Base-by-base conservation (phyloP, 257 asterid species). In the Cordia subcordata region DNA sequence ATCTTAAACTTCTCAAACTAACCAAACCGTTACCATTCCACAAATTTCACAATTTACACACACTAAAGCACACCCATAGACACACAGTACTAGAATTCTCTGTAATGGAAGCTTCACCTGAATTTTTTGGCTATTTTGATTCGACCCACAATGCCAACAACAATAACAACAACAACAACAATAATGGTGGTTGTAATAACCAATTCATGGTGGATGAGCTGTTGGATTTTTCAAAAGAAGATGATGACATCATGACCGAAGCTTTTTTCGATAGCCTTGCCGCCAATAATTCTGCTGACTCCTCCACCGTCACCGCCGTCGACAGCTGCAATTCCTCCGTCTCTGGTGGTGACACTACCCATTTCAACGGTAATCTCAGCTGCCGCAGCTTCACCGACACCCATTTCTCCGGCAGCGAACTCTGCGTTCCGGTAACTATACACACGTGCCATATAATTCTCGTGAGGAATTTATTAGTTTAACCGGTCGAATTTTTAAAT, bases 371-470 rank as follows among this genome's bases (percentile, higher is more conserved):
- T 3, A 74, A 77, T 64, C 61, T 82, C 10, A 88, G 96, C 92
- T 84, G 90, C 85, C 84, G 92, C 9, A 92, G 95, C 81, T 79
- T 81, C 70, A 72, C 77, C 9, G 93, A 84, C 47, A 57, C 86
- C 17, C 95, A 82, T 13, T 87, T 87, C 72, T 71, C 87, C 69
- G 84, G 83, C 84, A 65, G 67, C 77, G 99, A 88, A 23, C 96
- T 92, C 64, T 86, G 87, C 47, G 86, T 88, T 77, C 97, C 96
- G 91, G 97, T 92, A 85, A 76, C 14, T n/a, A n/a, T n/a, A n/a
- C n/a, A n/a, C n/a, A n/a, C n/a, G n/a, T n/a, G n/a, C n/a, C n/a
- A n/a, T n/a, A n/a, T n/a, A 20, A 14, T 40, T 19, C 23, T n/a
- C 42, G 35, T 27, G 35, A 27, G 6, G 6, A 27, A 27, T 27